Base-by-base conservation (phyloP, 2,329 filamentous ascomycete genomes). In the Ascochyta lentis region DNA sequence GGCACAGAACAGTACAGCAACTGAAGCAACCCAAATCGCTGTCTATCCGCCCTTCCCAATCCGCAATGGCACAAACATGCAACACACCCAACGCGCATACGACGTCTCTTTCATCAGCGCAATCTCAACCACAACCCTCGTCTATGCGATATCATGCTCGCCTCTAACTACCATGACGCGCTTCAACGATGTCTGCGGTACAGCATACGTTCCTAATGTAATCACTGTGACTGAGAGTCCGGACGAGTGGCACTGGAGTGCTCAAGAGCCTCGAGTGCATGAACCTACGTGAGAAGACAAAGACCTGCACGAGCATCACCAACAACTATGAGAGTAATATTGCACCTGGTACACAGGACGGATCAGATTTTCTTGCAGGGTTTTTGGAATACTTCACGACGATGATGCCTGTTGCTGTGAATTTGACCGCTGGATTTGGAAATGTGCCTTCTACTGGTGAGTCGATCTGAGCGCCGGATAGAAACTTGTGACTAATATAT, bases 1-100 rank as follows among this genome's bases (percentile, higher is more conserved):
- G 23, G 45, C 43, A 23, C 55, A 58, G 26, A 40, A 31, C 7
- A 35, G 15, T 26, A 50, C 47, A 1, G 19, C 33, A 27, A 9
- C 47, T 15, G 22, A 33, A 22, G 16, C 37, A 16, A 46, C 49
- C 3, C 48, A 48, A 12, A 54, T 54, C 22, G 51, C 51, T 15
- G 45, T 58, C 35, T 58, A 54, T 16, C 55, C 55, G 34, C 55
- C 55, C n/a, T 58, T 54, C n/a, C 55, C 55, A 12, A 58, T 58
- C 37, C 49, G 51, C 15, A 31, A 46, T 42, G 57, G 37, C 40
- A 47, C 39, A 4, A 53, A 46, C 27, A 54, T 52, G 54, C 53
- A 54, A 47, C 57, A 59, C 41, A 40, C 39, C 16, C 47, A 56
- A 26, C 57, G 57, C 13, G 54, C 53, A 33, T 59, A 59, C 53